These are phyloP conservation scores for Populus tomentosa DNA, from an alignment of 441 rosid species.

Conservation along the genomic window DNA sequence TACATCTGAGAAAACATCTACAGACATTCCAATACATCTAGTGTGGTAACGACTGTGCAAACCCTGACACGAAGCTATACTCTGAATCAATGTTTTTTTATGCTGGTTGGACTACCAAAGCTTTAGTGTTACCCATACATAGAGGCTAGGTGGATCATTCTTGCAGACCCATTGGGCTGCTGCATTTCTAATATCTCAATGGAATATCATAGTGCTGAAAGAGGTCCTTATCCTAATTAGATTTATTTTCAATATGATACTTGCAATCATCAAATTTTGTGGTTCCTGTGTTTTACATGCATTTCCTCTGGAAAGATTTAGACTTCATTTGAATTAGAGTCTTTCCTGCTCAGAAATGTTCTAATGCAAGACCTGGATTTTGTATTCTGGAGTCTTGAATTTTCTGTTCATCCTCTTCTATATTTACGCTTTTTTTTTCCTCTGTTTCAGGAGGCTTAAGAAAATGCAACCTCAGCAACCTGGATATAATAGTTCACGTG, in stretches of 20 bases:
- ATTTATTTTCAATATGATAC: neutral
- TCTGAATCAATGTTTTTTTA: neutral
- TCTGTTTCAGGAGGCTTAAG: slow-evolving; percentile 73
- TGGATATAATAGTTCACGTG: slow-evolving; percentile 95
- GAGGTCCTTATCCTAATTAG: neutral
- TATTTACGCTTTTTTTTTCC: neutral
- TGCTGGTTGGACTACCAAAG: neutral
- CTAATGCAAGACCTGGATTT: neutral
- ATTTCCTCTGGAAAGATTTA: neutral
- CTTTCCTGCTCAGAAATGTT: neutral
- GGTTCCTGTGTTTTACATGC: neutral
- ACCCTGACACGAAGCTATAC: neutral
- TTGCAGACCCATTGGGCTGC: neutral
- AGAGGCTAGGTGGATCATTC: neutral
- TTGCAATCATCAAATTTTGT: neutral
- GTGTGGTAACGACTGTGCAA: neutral
- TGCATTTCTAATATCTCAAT: neutral
- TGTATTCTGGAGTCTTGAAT: neutral
- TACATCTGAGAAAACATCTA: neutral
- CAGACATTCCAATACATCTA: neutral
- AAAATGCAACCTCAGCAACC: slow-evolving; percentile 99
- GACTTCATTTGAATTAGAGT: neutral
- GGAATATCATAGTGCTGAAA: neutral
- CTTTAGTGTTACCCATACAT: neutral
- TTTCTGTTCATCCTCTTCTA: slow-evolving; percentile 4